Percentiles rank a stretch among this genome's conserved stretches.
These are phyloP conservation scores for Micractinium sp. DNA, from an alignment of 139 green algal species.

Conservation along the genomic window DNA sequence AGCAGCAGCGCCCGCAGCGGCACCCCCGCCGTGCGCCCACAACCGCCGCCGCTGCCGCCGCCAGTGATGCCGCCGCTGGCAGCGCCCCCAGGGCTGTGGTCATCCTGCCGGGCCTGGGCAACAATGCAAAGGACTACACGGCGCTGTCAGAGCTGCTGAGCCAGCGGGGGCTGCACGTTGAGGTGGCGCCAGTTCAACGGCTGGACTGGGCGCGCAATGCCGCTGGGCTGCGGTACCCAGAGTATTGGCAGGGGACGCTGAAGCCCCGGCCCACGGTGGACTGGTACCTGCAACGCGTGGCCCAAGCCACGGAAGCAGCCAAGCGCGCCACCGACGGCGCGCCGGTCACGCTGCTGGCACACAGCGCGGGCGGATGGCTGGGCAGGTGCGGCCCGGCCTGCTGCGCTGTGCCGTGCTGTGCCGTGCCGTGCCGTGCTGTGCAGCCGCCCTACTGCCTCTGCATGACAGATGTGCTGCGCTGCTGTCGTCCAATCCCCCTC, in stretches of 20 bases:
- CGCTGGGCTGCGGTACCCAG: conserved; percentile 72
- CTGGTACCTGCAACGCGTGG: conserved; percentile 86
- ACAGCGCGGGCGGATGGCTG: conserved; percentile 92
- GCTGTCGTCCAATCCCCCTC: not conserved
- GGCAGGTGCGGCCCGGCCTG: conserved; percentile 35
- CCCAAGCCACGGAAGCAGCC: conserved; percentile 64
- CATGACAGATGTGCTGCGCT: not conserved
- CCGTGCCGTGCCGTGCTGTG: not conserved
- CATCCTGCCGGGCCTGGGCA: conserved; percentile 89
- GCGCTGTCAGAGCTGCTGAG: conserved; percentile 58
- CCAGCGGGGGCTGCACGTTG: conserved; percentile 46
- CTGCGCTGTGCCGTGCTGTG: not conserved
- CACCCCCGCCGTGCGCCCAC: not conserved
- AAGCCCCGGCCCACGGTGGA: conserved; percentile 83
- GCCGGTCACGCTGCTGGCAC: conserved; percentile 83
- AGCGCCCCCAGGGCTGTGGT: conserved; percentile 50
- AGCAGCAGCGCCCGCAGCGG: not conserved
- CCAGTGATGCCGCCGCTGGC: not conserved
- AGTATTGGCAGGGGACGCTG: conserved; percentile 92
- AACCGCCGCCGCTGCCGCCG: not conserved
- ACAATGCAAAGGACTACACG: conserved; percentile 85
- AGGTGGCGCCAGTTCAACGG: conserved; percentile 63
- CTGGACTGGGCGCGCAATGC: conserved; percentile 90
- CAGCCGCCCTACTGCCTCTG: not conserved
- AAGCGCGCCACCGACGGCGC: conserved; percentile 59